A percentile compares a stretch with the other conserved stretches of the same genome.
Evolutionary conservation across 768 basidiomycete genomes (phyloP).

Genomic region (Mycena latifolia): DNA sequence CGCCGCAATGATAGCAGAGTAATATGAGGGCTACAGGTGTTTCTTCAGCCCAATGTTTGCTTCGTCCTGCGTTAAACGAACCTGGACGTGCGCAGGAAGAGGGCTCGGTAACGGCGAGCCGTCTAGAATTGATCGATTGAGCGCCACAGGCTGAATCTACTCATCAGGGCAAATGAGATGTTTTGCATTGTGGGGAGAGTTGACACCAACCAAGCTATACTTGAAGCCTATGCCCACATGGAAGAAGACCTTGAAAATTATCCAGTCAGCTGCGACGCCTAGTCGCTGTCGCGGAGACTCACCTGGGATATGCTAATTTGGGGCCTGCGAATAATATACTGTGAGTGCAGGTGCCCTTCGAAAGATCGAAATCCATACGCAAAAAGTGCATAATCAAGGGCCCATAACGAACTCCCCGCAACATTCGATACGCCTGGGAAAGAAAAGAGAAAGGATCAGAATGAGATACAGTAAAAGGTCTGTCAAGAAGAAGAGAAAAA

Average conservation of each 20-base stretch:
- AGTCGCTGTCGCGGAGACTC: not conserved
- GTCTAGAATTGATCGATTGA: constrained; percentile 69
- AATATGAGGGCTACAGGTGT: constrained; percentile 62
- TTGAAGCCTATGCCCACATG: constrained; percentile 80
- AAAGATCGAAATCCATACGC: constrained; percentile 48
- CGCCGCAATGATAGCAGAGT: constrained; percentile 70
- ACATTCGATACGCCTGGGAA: constrained; percentile 68
- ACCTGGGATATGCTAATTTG: constrained; percentile 61
- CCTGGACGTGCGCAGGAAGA: constrained; percentile 68
- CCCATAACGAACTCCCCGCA: constrained; percentile 72
- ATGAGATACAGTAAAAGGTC: too few relatives aligned
- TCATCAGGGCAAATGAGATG: not conserved
- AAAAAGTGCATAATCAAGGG: constrained; percentile 72
- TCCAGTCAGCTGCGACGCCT: not conserved
- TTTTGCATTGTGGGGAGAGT: not conserved
- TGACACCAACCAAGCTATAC: constrained; percentile 66
- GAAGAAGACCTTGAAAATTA: constrained; percentile 60
- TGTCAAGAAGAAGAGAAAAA: too few relatives aligned
- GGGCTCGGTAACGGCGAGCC: constrained; percentile 64
- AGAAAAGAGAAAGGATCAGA: too few relatives aligned
- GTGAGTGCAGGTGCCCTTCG: not conserved
- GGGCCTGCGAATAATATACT: constrained; percentile 41
- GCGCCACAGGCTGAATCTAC: constrained; percentile 72
- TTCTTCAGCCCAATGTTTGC: not conserved
- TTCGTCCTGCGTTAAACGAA: not conserved